Base-by-base conservation (phyloP, 2,329 filamentous ascomycete species). In the Tolypocladium guangdongense region DNA sequence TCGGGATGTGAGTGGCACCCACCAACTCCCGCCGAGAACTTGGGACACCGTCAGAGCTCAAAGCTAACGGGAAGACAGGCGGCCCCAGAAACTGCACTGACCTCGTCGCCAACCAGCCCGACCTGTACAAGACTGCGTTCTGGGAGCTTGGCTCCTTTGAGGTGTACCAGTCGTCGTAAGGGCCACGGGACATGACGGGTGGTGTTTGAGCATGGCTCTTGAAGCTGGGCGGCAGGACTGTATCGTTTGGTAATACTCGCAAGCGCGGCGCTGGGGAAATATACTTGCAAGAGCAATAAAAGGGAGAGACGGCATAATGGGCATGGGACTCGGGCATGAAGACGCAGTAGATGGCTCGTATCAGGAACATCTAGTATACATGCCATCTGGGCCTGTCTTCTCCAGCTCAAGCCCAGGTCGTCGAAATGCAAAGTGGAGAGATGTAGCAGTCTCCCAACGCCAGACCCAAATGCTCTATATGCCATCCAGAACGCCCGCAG, bases 141-240 rank as follows among this genome's bases (percentile, higher is more conserved):
- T 88, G 79, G 84, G 81, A 81, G 67, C 84, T 86, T 68, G 78
- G 76, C 2, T 65, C 70, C 11, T 84, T 86, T 57, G 70, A 78
- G 56, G 75, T 86, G 2, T 86, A 83, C 62, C 66, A 71, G 50
- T 46, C 66, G 10, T 57, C 61, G 3, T 68, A 10, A 47, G 43
- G 41, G 7, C 16, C 24, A 4, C 6, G 43, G 43, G 27, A 11
- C 18, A 0, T 11, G 16, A 4, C 47, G 12, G 30, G 11, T 22
- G 7, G 22, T 27, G 43, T 46, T 46, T 46, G 43, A 32, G 27
- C 12, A 46, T 0, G 41, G 16, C 27, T 32, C 10, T 27, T 12
- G 1, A n/a, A 33, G 10, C 27, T 12, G 2, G 18, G 27, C 3
- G 2, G 20, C 12, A 14, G 43, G 5, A 18, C 43, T 47, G 10